Conservation (phyloP, 371 early-diverging fungal species). For the Syncephalastrum monosporum region DNA sequence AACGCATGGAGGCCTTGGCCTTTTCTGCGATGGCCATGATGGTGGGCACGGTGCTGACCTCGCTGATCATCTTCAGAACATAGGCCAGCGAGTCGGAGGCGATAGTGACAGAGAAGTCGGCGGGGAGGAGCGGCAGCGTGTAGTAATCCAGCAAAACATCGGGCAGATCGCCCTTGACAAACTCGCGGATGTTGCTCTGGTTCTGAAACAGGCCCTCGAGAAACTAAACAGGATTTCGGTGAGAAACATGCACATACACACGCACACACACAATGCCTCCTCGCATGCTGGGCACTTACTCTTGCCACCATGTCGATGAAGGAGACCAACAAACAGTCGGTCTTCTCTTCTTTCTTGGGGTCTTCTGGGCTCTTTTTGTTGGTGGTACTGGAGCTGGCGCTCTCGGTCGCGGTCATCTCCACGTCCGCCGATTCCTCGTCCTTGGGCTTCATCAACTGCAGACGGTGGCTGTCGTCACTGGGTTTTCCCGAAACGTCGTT, state of each 20-base stretch:
- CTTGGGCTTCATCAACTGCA: constrained; percentile 26
- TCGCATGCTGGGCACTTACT: constrained; percentile 13
- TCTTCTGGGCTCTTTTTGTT: constrained; percentile 21
- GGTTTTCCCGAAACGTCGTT: constrained; percentile 36
- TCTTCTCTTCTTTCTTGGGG: constrained; percentile 49
- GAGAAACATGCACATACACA: neutral
- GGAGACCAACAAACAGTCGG: constrained; percentile 40
- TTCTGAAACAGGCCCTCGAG: constrained; percentile 88
- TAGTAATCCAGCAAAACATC: constrained; percentile 65
- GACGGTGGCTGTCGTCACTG: constrained; percentile 41
- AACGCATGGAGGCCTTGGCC: constrained; percentile 46
- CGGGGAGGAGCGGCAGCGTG: constrained; percentile 68
- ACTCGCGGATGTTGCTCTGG: constrained; percentile 68
- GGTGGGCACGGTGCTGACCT: constrained; percentile 57
- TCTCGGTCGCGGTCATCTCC: constrained; percentile 15
- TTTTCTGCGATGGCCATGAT: constrained; percentile 51
- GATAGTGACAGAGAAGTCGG: constrained; percentile 71
- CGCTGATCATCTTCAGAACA: constrained; percentile 71
- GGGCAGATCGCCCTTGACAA: constrained; percentile 70
- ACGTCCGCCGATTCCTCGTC: constrained; percentile 31
- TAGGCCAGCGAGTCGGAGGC: constrained; percentile 71
- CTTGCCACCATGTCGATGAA: constrained; percentile 46
- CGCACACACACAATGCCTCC: neutral
- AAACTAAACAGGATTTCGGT: constrained; percentile 47
- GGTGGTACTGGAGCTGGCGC: neutral